Conservation (phyloP, 129 eudicot species). For the Dittrichia graveolens region DNA sequence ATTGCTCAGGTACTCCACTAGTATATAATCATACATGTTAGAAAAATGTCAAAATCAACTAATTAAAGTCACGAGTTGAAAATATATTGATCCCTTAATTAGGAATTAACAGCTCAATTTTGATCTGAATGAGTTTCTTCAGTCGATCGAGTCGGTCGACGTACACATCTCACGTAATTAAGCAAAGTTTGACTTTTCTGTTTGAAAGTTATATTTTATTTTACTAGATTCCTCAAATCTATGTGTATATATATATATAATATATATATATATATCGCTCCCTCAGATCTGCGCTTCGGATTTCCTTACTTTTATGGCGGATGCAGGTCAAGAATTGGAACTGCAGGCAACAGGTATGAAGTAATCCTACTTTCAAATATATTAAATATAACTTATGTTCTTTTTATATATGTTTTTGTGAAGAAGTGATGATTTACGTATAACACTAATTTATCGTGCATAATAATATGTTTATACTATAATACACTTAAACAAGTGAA, state of each 20-base stretch:
- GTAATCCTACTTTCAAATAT: not conserved
- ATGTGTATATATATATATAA: no score
- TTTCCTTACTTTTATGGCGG: slow-evolving; percentile 35
- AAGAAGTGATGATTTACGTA: no score
- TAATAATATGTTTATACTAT: no score
- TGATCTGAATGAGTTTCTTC: no score
- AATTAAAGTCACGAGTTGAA: slow-evolving; percentile 29
- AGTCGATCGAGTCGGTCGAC: no score
- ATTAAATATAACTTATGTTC: not conserved
- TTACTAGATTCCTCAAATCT: no score
- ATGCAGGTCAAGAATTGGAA: slow-evolving; percentile 39
- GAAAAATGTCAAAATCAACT: slow-evolving; percentile 13
- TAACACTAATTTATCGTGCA: no score
- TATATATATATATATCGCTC: no score
- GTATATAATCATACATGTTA: not conserved
- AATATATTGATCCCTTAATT: slow-evolving; percentile 15
- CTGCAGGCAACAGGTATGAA: slow-evolving; percentile 37
- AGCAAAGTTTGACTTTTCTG: slow-evolving; percentile 26
- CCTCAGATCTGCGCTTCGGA: not conserved
- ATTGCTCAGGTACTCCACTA: no score
- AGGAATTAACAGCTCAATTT: slow-evolving; percentile 15
- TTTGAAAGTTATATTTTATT: not conserved
- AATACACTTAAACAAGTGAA: no score
- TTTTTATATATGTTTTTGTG: not conserved
- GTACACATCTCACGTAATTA: no score